phyloP scores from a whole-genome alignment of 805 yeast genomes.

The Sugiyamaella valdiviana region DNA sequence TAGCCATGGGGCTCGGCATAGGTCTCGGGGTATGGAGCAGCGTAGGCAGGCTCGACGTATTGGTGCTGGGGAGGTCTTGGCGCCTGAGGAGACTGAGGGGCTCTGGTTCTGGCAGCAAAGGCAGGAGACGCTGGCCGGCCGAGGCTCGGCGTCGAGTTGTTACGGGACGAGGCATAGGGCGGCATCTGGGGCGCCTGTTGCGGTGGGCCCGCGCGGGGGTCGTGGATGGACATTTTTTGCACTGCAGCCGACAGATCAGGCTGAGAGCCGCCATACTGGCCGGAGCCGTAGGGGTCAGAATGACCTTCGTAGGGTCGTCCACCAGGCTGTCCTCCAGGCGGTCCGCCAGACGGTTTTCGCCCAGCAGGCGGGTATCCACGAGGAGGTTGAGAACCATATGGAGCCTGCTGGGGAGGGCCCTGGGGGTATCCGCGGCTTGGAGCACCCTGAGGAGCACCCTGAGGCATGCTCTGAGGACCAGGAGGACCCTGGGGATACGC shows the following conservation, averaged over 20 bases:
- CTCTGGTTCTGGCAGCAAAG: neutral
- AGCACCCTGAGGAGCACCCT: neutral
- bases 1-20: neutral
- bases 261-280: slow-evolving; percentile 7
- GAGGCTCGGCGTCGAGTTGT: slow-evolving; percentile 1
- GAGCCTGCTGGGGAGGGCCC: neutral
- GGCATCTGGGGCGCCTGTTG: slow-evolving; percentile 8
- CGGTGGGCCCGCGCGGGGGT: slow-evolving; percentile 8
- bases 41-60: slow-evolving; percentile 4
- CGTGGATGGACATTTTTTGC: slow-evolving; percentile 10
- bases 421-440: neutral
- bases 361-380: too few species aligned
- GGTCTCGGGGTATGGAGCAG: slow-evolving; percentile 7
- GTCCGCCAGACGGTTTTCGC: too few species aligned
- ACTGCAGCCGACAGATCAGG: slow-evolving; percentile 13
- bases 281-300: neutral
- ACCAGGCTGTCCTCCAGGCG: neutral
- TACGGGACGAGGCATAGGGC: neutral
- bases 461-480: too few species aligned
- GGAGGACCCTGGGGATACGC: neutral
- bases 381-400: neutral
- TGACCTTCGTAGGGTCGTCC: neutral
- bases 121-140: slow-evolving; percentile 1
- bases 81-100: slow-evolving; percentile 4
- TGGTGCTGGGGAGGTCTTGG: slow-evolving; percentile 12